Evolutionary conservation across 208 protist species (phyloP).

Genomic region (Herpetomonas tarakana): DNA sequence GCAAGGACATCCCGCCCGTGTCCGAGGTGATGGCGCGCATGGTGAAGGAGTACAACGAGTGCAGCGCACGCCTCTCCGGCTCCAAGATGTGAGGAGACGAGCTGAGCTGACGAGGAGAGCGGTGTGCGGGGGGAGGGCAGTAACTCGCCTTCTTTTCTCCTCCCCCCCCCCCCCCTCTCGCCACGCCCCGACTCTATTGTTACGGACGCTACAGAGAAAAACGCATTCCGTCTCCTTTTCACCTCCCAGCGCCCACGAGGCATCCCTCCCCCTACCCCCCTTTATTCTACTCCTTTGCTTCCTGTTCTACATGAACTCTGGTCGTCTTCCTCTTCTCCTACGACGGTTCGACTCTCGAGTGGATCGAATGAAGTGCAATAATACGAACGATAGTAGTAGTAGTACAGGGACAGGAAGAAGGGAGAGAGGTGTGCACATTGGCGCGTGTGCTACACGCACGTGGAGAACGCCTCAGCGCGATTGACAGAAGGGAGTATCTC

Average conservation of each 20-base stretch:
- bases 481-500: no score
- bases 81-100: constrained; percentile 16
- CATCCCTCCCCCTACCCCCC: neutral
- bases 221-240: neutral
- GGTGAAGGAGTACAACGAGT: constrained; percentile 45
- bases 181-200: neutral
- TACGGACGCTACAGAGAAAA: constrained; percentile 1
- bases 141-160: neutral
- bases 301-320: neutral
- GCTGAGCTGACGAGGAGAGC: neutral
- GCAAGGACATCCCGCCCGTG: constrained; percentile 35
- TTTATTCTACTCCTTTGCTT: constrained; percentile 6
- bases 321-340: no score
- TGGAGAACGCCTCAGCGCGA: no score
- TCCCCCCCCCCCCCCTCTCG: neutral
- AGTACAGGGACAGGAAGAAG: no score
- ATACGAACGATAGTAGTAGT: no score
- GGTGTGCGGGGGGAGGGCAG: neutral
- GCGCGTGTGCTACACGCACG: no score
- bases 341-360: no score
- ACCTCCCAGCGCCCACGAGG: neutral
- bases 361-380: no score
- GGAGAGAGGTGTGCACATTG: no score
- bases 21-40: constrained; percentile 43
- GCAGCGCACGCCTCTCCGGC: constrained; percentile 14